Base-by-base conservation (phyloP, 2,329 filamentous ascomycete species). In the Aspergillus unguis region DNA sequence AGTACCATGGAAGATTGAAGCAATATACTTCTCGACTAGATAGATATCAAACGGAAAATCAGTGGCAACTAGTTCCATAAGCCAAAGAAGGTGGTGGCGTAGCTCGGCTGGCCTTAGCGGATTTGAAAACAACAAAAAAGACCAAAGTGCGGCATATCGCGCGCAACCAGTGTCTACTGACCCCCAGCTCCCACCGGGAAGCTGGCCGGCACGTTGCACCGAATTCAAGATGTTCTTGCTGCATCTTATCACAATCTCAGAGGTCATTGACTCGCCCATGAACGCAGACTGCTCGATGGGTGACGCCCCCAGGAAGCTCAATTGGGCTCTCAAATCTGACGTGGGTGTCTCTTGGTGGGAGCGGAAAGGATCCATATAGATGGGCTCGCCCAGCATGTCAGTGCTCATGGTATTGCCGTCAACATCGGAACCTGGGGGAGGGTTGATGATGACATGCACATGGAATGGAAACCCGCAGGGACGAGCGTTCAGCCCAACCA, bases 291-390 rank as follows among this genome's bases (percentile, higher is more conserved):
- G 75, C 2, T 72, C 66, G 9, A 56, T 32, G 64, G 61, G 60
- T 10, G 71, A 64, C 17, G 67, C 73, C 8, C 79, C 78, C 60
- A 83, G 67, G 26, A 80, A 75, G 37, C 77, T 75, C n/a, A 92
- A 73, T 56, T 84, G 77, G 27, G 72, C 72, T 53, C 81, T 78
- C 35, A 96, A 75, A 45, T 81, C 75, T 1, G 76, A 72, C 9
- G 82, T 68, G 0, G 80, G 75, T 0, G 92, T 81, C 69, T 95
- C 90, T 10, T 81, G 72, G 32, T 84, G 80, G 2, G 81, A 84
- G 28, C 83, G 81, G 69, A 88, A 96, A 0, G 92, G 91, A 64
- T 96, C 90, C 58, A 96, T 78, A 66, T 90, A 95, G 82, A 96
- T 92, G 43, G 78, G 75, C 53, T 80, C 76, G 6, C 69, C 69